These are phyloP conservation scores for Mycena galopus DNA, from an alignment of 768 basidiomycete species.

Conservation along the genomic window DNA sequence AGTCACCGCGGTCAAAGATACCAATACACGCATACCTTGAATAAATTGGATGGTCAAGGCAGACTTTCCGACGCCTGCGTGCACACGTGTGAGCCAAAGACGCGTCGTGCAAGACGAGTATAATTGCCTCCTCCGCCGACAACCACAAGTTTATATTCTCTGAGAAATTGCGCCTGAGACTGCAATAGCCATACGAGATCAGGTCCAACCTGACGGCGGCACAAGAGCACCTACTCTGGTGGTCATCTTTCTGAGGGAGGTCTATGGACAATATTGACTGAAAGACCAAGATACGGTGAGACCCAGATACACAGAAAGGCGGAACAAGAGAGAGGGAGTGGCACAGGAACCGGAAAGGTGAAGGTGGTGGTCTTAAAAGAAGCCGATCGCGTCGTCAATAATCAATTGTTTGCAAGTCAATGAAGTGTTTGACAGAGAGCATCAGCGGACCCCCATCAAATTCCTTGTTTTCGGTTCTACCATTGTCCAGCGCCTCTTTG, in stretches of 20 bases:
- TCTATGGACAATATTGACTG: background rate
- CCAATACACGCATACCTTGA: conserved; percentile 62
- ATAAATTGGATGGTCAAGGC: conserved; percentile 98
- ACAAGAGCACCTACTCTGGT: conserved; percentile 26
- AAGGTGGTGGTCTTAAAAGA: background rate
- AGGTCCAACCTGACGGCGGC: background rate
- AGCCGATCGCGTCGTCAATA: too few species aligned
- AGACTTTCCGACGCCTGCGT: conserved; percentile 75
- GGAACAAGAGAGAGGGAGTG: background rate
- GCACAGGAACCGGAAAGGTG: background rate
- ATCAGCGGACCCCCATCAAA: too few species aligned
- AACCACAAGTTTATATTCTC: conserved; percentile 99
- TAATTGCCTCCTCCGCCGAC: conserved; percentile 94
- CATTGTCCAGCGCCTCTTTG: too few species aligned
- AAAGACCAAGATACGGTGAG: background rate
- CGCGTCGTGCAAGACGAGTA: background rate
- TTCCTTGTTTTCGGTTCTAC: background rate
- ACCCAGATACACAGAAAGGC: background rate
- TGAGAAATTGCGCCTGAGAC: conserved; percentile 86
- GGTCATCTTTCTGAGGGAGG: conserved; percentile 16
- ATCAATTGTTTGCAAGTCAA: too few species aligned
- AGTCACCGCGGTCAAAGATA: background rate
- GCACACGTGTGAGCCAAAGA: conserved; percentile 2
- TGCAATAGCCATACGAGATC: background rate
- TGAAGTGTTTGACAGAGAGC: too few species aligned